Evolutionary conservation across 805 yeast species (phyloP).

Genomic region (Geotrichum ghanense): DNA sequence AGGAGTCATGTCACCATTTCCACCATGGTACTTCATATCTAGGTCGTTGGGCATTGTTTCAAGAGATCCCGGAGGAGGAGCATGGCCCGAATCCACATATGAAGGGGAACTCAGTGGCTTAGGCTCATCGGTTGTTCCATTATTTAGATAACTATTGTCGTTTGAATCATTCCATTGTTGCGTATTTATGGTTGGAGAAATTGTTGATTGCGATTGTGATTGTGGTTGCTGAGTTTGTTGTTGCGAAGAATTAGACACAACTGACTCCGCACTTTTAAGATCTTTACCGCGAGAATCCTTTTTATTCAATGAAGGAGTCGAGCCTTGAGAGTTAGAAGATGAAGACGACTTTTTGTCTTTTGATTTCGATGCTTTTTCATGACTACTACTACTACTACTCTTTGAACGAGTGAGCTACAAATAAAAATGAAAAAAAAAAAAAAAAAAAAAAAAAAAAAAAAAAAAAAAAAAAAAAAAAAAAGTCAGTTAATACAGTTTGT

Average conservation of each 20-base stretch:
- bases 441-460: too few species aligned
- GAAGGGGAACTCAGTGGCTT: background rate
- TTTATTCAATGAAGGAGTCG: slow-evolving; percentile 1
- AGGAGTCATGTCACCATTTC: slow-evolving; percentile 23
- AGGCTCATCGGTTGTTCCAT: background rate
- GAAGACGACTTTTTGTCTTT: background rate
- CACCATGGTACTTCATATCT: slow-evolving; percentile 13
- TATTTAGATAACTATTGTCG: background rate
- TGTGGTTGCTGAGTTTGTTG: slow-evolving; percentile 9
- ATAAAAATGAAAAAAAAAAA: too few species aligned
- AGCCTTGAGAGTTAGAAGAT: slow-evolving; percentile 5
- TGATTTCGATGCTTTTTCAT: background rate
- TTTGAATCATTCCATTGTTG: background rate
- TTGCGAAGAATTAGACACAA: slow-evolving; percentile 8
- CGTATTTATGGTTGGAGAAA: background rate
- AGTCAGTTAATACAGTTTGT: too few species aligned
- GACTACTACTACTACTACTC: too few species aligned
- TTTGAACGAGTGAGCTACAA: slow-evolving; percentile 14
- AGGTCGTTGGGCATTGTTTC: slow-evolving; percentile 27
- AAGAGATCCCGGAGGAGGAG: slow-evolving; percentile 23
- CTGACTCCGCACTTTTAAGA: background rate
- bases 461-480: too few species aligned
- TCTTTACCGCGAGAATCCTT: slow-evolving; percentile 5
- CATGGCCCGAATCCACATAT: background rate
- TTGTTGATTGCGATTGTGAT: slow-evolving; percentile 7